A percentile compares a stretch with the other conserved stretches of the same genome.
Conservation (phyloP, 2,329 filamentous ascomycete species). For the Microascus cirrosus region DNA sequence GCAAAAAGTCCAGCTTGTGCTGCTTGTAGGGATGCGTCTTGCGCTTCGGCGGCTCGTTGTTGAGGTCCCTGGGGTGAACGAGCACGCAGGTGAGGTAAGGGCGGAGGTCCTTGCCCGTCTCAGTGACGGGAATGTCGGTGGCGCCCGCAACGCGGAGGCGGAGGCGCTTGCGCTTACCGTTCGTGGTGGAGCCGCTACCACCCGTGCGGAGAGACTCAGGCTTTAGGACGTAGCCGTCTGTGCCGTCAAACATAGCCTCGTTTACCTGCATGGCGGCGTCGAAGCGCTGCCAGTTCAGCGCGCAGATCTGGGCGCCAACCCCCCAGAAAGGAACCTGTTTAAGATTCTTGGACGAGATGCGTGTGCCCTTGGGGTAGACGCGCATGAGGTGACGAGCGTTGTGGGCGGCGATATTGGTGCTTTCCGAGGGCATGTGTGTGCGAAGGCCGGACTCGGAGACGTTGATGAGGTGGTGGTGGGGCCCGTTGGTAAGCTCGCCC, state of each 20-base stretch:
- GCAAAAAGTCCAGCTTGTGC: constrained; percentile 43
- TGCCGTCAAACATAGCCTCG: constrained; percentile 54
- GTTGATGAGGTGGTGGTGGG: constrained; percentile 58
- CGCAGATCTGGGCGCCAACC: constrained; percentile 57
- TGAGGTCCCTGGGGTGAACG: constrained; percentile 42
- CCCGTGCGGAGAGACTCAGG: constrained; percentile 46
- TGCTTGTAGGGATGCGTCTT: constrained; percentile 52
- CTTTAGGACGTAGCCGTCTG: constrained; percentile 56
- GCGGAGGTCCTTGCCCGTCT: constrained; percentile 40
- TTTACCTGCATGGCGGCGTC: constrained; percentile 56
- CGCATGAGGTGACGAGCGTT: constrained; percentile 59
- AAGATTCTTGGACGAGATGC: constrained; percentile 56
- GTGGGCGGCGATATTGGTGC: constrained; percentile 41
- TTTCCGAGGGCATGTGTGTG: constrained; percentile 33
- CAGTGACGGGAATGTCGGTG: constrained; percentile 44
- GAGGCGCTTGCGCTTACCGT: constrained; percentile 35
- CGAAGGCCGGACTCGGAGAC: constrained; percentile 52
- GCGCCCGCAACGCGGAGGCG: constrained; percentile 51
- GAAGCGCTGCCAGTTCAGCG: constrained; percentile 61
- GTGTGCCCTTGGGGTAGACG: constrained; percentile 57
- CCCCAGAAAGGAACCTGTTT: constrained; percentile 54
- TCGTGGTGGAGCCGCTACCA: constrained; percentile 37
- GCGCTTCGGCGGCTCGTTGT: constrained; percentile 40
- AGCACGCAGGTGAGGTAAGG: constrained; percentile 57
- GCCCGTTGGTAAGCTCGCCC: constrained; percentile 37